These are phyloP conservation scores for Sugiyamaella castrensis DNA, from an alignment of 1,139 yeast species.

Conservation along the genomic window DNA sequence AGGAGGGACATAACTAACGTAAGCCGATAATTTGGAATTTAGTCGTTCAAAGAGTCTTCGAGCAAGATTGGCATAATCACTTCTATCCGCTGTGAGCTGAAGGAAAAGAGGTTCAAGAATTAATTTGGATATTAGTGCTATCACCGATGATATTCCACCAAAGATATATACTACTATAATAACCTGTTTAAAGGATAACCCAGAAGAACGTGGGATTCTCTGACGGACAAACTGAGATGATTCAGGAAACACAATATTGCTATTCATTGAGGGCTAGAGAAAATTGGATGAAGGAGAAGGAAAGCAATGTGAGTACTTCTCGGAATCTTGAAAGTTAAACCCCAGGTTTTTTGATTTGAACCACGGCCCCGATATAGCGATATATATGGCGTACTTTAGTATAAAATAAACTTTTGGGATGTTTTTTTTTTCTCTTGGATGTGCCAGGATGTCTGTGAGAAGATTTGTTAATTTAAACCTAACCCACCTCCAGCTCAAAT, in stretches of 20 bases:
- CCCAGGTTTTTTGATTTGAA: not conserved
- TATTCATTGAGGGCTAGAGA: constrained; percentile 1
- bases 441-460: no score
- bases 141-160: constrained; percentile 36
- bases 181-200: constrained; percentile 29
- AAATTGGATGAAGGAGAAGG: not conserved
- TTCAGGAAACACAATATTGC: constrained; percentile 28
- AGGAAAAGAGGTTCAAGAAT: constrained; percentile 36
- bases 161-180: constrained; percentile 34
- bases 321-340: not conserved
- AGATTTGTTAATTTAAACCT: no score
- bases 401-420: constrained; percentile 4
- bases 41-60: constrained; percentile 23
- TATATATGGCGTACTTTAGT: no score
- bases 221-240: constrained; percentile 20
- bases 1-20: constrained; percentile 28
- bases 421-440: no score
- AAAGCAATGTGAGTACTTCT: not conserved
- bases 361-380: no score
- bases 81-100: constrained; percentile 37
- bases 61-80: constrained; percentile 32
- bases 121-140: constrained; percentile 35
- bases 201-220: constrained; percentile 14
- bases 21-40: constrained; percentile 24
- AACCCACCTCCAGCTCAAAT: no score